These are phyloP conservation scores for Paracorniculantispora psalliotae DNA, from an alignment of 2,329 filamentous ascomycete species.

Conservation along the genomic window DNA sequence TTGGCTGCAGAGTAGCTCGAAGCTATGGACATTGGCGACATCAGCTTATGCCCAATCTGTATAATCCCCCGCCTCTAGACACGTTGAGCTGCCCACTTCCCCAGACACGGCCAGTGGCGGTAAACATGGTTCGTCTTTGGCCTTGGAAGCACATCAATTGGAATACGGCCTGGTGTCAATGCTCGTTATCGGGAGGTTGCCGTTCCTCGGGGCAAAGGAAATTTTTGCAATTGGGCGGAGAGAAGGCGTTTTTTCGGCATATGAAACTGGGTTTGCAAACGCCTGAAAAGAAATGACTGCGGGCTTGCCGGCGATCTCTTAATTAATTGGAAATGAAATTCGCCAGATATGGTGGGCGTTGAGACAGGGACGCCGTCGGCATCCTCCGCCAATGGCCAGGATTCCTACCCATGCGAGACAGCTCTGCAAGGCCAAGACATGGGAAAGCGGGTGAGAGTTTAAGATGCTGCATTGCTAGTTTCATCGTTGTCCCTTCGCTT, in stretches of 20 bases:
- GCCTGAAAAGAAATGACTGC: not conserved
- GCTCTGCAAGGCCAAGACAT: not conserved
- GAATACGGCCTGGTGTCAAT: not conserved
- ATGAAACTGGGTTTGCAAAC: not conserved
- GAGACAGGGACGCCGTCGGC: not conserved
- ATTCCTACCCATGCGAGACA: not conserved
- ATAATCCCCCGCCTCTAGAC: constrained; percentile 1
- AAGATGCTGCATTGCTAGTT: not conserved
- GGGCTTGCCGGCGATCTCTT: not conserved
- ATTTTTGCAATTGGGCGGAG: not conserved
- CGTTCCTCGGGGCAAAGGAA: not conserved
- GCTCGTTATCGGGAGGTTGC: too few relatives aligned
- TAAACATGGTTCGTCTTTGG: not conserved
- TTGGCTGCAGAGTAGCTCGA: not conserved
- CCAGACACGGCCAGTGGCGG: not conserved
- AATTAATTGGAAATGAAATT: not conserved
- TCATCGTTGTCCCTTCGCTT: not conserved
- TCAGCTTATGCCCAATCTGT: constrained; percentile 1
- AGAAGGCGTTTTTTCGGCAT: not conserved
- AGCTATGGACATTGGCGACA: not conserved
- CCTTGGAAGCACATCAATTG: not conserved
- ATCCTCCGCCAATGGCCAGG: not conserved
- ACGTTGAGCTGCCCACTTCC: not conserved
- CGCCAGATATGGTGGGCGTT: not conserved
- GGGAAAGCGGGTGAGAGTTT: not conserved